These are phyloP conservation scores for Daldinia sp. DNA, from an alignment of 2,329 filamentous ascomycete genomes.

Conservation along the genomic window DNA sequence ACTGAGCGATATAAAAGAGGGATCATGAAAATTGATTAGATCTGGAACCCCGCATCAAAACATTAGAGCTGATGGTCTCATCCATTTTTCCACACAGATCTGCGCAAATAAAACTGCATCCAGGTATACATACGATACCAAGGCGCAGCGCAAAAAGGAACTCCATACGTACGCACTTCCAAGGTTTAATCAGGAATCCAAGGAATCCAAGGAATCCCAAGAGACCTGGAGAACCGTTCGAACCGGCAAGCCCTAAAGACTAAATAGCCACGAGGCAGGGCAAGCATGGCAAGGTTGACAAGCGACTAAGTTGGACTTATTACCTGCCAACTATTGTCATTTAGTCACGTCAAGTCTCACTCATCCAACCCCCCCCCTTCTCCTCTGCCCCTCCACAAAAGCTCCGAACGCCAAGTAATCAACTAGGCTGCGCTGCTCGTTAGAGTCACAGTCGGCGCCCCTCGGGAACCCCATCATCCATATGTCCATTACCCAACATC, in stretches of 20 bases:
- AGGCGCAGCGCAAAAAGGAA: conserved; percentile 20
- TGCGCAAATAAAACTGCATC: conserved; percentile 12
- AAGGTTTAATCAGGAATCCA: conserved; percentile 5
- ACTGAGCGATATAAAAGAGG: conserved; percentile 1
- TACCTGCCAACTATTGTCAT: background rate
- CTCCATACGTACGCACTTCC: conserved; percentile 5
- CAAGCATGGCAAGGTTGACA: conserved; percentile 16
- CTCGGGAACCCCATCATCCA: conserved; percentile 33
- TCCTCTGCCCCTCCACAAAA: conserved; percentile 19
- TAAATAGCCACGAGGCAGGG: conserved; percentile 38
- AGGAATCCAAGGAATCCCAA: conserved; percentile 12
- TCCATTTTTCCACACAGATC: conserved; percentile 12
- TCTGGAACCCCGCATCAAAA: conserved; percentile 39
- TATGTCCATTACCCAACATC: conserved; percentile 18
- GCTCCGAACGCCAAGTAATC: conserved; percentile 38
- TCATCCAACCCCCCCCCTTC: background rate
- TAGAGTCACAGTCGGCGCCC: conserved; percentile 40
- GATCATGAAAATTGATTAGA: conserved; percentile 15
- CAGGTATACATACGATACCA: conserved; percentile 20
- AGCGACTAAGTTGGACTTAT: conserved; percentile 1
- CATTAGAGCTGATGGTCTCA: conserved; percentile 25
- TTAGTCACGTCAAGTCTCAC: conserved; percentile 33
- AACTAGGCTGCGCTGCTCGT: conserved; percentile 22
- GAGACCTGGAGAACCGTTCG: conserved; percentile 20
- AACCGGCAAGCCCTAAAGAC: conserved; percentile 26